Percentiles rank a stretch among this genome's conserved stretches.
These are phyloP conservation scores for Sicyos edulis DNA, from an alignment of 306 rosid species.

Conservation along the genomic window DNA sequence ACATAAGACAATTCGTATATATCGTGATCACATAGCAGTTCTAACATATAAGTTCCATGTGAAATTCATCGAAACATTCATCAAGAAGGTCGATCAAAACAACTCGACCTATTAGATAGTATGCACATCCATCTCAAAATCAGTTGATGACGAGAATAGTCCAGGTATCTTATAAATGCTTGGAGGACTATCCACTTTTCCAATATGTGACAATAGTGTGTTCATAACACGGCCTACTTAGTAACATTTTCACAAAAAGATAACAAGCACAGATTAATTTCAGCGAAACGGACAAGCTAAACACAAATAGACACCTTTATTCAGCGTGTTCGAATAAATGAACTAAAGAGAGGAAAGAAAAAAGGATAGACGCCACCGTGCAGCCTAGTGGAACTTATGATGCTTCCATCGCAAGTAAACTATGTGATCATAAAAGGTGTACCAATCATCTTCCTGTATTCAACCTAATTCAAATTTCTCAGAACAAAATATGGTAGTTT, in stretches of 20 bases:
- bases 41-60: background rate
- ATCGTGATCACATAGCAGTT: background rate
- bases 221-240: background rate
- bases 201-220: too few species aligned
- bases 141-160: too few species aligned
- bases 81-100: background rate
- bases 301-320: background rate
- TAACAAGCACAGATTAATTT: background rate
- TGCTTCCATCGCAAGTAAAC: constrained; percentile 16
- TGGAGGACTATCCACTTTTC: too few species aligned
- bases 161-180: too few species aligned
- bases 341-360: background rate
- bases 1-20: background rate
- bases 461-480: constrained; percentile 4
- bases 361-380: background rate
- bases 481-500: background rate
- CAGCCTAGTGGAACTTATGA: constrained; percentile 3
- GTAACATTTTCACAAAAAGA: constrained; percentile 3
- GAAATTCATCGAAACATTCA: constrained; percentile 3
- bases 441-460: background rate
- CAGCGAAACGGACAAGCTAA: too few species aligned
- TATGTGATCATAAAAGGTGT: background rate
- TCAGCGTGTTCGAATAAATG: background rate
- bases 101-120: background rate
- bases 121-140: too few species aligned